phyloP scores from a whole-genome alignment of 345 rosid genomes.

The Salix brachista region DNA sequence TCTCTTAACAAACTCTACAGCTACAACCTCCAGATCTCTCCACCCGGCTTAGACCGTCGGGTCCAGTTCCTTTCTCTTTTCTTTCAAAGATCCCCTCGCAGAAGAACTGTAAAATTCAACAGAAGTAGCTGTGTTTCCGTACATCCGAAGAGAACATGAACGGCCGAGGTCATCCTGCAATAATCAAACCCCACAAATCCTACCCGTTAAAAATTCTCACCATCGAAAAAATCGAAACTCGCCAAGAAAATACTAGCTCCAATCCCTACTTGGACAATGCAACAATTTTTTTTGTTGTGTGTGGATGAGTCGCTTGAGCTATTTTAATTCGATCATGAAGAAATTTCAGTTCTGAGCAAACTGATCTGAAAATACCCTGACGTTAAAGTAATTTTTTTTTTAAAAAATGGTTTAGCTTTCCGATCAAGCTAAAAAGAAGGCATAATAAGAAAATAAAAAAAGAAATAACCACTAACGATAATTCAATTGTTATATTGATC shows the following conservation, averaged over 20 bases:
- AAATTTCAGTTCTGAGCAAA: too few species aligned
- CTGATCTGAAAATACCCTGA: too few species aligned
- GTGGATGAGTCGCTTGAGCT: too few species aligned
- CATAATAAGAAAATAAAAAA: not conserved
- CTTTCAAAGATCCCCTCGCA: slow-evolving; percentile 5
- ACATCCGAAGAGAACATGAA: not conserved
- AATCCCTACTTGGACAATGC: not conserved
- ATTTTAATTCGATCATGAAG: too few species aligned
- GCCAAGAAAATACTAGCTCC: not conserved
- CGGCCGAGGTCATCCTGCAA: slow-evolving; percentile 20
- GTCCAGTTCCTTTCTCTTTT: slow-evolving; percentile 13
- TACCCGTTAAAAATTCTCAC: not conserved
- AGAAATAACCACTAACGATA: not conserved
- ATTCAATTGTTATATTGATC: not conserved
- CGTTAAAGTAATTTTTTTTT: too few species aligned
- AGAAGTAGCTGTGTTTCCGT: not conserved
- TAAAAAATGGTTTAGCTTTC: not conserved
- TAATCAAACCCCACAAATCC: not conserved
- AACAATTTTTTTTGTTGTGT: too few species aligned
- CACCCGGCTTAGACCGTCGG: not conserved
- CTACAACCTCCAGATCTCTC: not conserved
- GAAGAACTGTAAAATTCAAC: slow-evolving; percentile 5
- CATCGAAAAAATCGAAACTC: not conserved
- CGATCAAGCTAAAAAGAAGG: not conserved
- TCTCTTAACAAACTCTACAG: slow-evolving; percentile 3